These are phyloP conservation scores for Phialophora tarda DNA, from an alignment of 2,329 filamentous ascomycete species.

Conservation along the genomic window DNA sequence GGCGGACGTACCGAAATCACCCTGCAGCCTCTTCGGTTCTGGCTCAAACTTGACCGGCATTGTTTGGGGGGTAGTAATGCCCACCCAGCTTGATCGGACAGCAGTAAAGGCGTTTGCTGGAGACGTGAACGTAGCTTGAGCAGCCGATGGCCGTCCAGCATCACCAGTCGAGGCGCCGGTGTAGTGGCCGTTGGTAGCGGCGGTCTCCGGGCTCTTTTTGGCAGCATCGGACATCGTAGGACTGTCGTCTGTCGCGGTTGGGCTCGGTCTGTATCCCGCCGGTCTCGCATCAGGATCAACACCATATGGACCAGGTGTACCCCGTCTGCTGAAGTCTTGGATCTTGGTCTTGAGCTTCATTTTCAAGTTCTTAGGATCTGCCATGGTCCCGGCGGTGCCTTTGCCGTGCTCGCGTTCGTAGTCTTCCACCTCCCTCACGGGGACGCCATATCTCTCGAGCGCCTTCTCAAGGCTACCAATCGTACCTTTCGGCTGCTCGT, in stretches of 20 bases:
- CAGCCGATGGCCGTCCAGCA: slow-evolving; percentile 7
- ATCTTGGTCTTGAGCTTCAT: slow-evolving; percentile 36
- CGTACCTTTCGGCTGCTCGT: slow-evolving; percentile 40
- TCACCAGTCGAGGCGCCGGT: slow-evolving; percentile 10
- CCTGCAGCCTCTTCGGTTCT: slow-evolving; percentile 33
- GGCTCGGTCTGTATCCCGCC: slow-evolving; percentile 34
- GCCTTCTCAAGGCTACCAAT: slow-evolving; percentile 40
- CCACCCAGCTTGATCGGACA: slow-evolving; percentile 19
- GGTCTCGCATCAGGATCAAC: slow-evolving; percentile 34
- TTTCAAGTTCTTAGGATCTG: slow-evolving; percentile 40
- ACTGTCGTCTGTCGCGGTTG: slow-evolving; percentile 24
- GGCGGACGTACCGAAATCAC: slow-evolving; percentile 29
- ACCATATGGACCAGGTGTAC: slow-evolving; percentile 27
- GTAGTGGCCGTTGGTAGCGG: slow-evolving; percentile 21
- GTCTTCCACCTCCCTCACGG: slow-evolving; percentile 38
- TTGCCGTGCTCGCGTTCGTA: slow-evolving; percentile 36
- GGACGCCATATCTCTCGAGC: slow-evolving; percentile 38
- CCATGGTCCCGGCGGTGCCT: slow-evolving; percentile 39
- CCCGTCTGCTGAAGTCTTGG: slow-evolving; percentile 21
- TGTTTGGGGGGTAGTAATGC: slow-evolving; percentile 4
- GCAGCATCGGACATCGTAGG: slow-evolving; percentile 25
- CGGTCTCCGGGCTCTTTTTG: slow-evolving; percentile 24
- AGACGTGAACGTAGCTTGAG: slow-evolving; percentile 11
- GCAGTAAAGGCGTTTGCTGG: slow-evolving; percentile 21
- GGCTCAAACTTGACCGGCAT: slow-evolving; percentile 17